phyloP scores from a whole-genome alignment of 2,329 filamentous ascomycete species.

The Amylocarpus encephaloides region DNA sequence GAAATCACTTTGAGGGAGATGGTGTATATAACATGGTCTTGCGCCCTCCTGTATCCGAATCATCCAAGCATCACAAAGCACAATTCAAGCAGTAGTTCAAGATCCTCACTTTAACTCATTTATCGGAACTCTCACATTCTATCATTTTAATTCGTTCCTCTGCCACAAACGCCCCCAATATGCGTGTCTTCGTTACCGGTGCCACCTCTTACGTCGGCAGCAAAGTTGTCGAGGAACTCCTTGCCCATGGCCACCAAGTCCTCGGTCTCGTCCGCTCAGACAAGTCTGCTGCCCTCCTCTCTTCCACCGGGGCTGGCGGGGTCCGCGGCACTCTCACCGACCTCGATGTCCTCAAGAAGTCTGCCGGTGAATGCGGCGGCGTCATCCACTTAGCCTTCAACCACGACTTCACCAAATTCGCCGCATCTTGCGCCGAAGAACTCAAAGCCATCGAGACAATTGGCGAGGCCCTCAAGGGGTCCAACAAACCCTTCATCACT shows the following conservation, averaged over 20 bases:
- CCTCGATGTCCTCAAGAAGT: constrained; percentile 30
- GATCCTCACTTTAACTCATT: background rate
- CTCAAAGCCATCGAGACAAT: constrained; percentile 34
- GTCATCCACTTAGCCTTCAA: constrained; percentile 39
- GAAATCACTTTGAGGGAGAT: too few relatives aligned
- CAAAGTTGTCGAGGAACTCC: constrained; percentile 34
- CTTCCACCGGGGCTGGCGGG: constrained; percentile 1
- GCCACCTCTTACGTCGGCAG: constrained; percentile 39
- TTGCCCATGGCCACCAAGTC: constrained; percentile 36
- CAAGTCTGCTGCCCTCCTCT: constrained; percentile 26
- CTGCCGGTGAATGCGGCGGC: constrained; percentile 32
- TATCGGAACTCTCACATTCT: background rate
- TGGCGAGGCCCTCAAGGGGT: constrained; percentile 28
- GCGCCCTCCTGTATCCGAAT: too few relatives aligned
- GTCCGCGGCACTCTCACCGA: constrained; percentile 34
- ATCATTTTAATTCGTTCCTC: background rate
- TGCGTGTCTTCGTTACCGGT: constrained; percentile 37
- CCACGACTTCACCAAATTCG: constrained; percentile 36
- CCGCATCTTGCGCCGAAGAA: constrained; percentile 28
- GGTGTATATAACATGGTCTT: too few relatives aligned
- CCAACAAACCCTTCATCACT: constrained; percentile 32
- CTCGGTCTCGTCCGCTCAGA: constrained; percentile 35
- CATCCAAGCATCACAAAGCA: too few relatives aligned
- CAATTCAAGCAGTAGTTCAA: background rate
- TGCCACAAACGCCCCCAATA: background rate